Evolutionary conservation across 257 asterid genomes (phyloP).

Genomic region (Solanum lignicaule): DNA sequence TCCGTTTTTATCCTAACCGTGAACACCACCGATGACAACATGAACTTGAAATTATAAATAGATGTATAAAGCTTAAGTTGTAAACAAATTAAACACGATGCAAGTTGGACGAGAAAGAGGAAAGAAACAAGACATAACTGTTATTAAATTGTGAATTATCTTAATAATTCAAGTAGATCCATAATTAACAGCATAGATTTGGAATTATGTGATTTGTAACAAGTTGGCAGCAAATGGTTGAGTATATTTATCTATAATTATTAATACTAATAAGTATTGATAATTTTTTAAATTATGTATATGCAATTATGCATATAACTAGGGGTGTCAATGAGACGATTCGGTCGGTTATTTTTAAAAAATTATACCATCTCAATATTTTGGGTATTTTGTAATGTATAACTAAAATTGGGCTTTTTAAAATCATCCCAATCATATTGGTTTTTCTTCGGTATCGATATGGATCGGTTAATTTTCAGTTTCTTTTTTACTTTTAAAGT

Average conservation of each 20-base stretch:
- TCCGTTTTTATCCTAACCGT: too few relatives aligned
- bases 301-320: not conserved
- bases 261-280: not conserved
- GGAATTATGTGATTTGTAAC: not conserved
- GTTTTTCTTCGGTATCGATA: not conserved
- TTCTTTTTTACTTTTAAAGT: too few relatives aligned
- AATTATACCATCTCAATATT: not conserved
- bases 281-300: not conserved
- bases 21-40: not conserved
- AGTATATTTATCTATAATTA: not conserved
- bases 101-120: not conserved
- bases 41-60: not conserved
- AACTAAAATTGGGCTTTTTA: too few relatives aligned
- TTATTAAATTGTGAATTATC: not conserved
- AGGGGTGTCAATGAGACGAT: not conserved
- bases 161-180: not conserved
- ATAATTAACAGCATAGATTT: not conserved
- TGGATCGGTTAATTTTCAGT: not conserved
- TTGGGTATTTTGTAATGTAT: not conserved
- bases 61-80: not conserved
- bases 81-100: not conserved
- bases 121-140: not conserved
- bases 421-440: not conserved
- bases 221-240: not conserved
- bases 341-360: too few relatives aligned